These are phyloP conservation scores for Linderina pennispora DNA, from an alignment of 192 early-diverging fungal species.

Conservation along the genomic window DNA sequence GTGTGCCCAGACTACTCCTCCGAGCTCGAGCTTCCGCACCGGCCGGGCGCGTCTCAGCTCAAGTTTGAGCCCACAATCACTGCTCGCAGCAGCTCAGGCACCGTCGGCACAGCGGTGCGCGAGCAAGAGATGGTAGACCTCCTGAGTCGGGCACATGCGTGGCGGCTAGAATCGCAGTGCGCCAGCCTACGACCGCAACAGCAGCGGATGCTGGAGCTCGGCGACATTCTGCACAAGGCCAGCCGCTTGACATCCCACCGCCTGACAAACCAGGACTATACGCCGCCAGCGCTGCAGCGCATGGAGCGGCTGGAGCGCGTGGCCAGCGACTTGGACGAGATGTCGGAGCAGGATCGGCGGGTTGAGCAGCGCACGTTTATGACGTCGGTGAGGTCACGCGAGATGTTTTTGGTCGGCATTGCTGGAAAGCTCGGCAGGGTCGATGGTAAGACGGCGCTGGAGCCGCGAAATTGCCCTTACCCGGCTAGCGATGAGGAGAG, in stretches of 20 bases:
- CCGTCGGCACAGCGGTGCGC: not conserved
- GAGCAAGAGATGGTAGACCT: not conserved
- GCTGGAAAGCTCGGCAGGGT: constrained; percentile 10
- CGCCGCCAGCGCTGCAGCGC: constrained; percentile 9
- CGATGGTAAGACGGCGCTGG: not conserved
- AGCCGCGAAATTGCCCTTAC: not conserved
- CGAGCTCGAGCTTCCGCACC: too few relatives aligned
- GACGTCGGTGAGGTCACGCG: constrained; percentile 4
- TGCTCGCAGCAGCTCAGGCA: too few relatives aligned
- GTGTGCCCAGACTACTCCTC: too few relatives aligned
- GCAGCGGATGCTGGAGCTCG: constrained; percentile 11
- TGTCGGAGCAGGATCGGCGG: not conserved
- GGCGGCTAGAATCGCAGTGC: constrained; percentile 29
- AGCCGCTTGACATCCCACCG: constrained; percentile 16
- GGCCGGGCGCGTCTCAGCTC: too few relatives aligned
- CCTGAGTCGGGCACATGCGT: not conserved
- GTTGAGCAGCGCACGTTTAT: not conserved
- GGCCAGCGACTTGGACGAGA: not conserved
- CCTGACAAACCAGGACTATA: constrained; percentile 33
- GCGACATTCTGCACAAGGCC: constrained; percentile 29
- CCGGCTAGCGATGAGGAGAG: not conserved
- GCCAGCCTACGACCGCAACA: constrained; percentile 9
- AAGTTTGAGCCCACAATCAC: too few relatives aligned
- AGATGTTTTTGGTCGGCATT: constrained; percentile 19
- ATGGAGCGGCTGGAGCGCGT: constrained; percentile 20